These are phyloP conservation scores for Dujonia santamariae DNA, from an alignment of 1,139 yeast genomes.

Conservation along the genomic window DNA sequence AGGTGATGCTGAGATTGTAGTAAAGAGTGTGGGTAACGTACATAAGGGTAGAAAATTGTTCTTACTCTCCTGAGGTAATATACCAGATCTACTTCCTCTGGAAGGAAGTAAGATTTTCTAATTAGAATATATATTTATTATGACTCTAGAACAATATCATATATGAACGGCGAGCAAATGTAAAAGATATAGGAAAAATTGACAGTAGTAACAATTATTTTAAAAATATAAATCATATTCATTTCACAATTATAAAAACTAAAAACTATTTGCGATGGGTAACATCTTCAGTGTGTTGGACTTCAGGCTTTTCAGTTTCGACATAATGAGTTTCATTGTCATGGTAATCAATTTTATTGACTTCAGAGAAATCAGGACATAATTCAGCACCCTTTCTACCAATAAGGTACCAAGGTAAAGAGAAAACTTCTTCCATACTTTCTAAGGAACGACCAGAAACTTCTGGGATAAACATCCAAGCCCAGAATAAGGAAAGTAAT, in stretches of 20 bases:
- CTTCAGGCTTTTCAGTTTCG: slow-evolving; percentile 7
- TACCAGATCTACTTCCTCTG: too few relatives aligned
- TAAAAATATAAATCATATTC: neutral
- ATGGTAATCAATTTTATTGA: slow-evolving; percentile 24
- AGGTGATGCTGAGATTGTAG: slow-evolving; percentile 15
- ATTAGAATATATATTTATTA: neutral
- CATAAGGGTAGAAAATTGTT: slow-evolving; percentile 23
- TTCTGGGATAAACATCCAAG: slow-evolving; percentile 54
- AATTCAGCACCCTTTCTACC: slow-evolving; percentile 51
- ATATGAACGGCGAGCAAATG: too few relatives aligned
- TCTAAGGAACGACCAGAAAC: slow-evolving; percentile 52
- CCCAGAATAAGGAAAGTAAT: slow-evolving; percentile 41
- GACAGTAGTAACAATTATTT: neutral
- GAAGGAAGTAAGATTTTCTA: neutral
- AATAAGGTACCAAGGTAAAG: slow-evolving; percentile 55
- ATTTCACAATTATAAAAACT: too few relatives aligned
- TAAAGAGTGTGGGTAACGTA: slow-evolving; percentile 18
- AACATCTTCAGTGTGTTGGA: slow-evolving; percentile 2
- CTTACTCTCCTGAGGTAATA: slow-evolving; percentile 6
- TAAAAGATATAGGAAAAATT: neutral
- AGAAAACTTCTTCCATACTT: slow-evolving; percentile 55
- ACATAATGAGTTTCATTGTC: slow-evolving; percentile 13
- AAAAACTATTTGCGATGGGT: too few relatives aligned
- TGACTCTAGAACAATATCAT: too few relatives aligned
- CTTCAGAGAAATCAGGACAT: slow-evolving; percentile 53